Percentiles rank a stretch among this genome's conserved stretches.
Conservation (phyloP, 805 yeast genomes). For the Starmera dryadoides region DNA sequence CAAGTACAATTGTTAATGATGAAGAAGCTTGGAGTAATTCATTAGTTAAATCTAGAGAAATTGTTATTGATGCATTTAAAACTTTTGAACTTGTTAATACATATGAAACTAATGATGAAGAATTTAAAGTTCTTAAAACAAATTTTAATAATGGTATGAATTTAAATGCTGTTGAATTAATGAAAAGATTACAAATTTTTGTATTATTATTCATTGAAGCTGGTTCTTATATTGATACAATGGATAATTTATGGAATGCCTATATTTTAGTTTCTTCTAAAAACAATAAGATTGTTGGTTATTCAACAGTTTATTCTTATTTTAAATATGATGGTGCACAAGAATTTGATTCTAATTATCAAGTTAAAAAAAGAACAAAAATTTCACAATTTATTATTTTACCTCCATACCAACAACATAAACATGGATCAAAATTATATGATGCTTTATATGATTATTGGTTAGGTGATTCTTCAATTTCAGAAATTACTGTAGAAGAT, state of each 20-base stretch:
- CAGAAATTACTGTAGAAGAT: slow-evolving; percentile 85
- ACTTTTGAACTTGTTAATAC: slow-evolving; percentile 23
- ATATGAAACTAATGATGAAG: slow-evolving; percentile 28
- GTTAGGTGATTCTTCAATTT: slow-evolving; percentile 41
- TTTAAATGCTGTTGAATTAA: slow-evolving; percentile 42
- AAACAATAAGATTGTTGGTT: slow-evolving; percentile 56
- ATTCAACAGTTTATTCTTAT: slow-evolving; percentile 75
- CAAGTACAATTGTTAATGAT: slow-evolving; percentile 49
- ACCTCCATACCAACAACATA: slow-evolving; percentile 74
- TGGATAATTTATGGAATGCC: slow-evolving; percentile 76
- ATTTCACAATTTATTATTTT: slow-evolving; percentile 82
- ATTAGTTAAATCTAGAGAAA: slow-evolving; percentile 39
- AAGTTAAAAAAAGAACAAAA: slow-evolving; percentile 46
- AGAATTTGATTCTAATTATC: slow-evolving; percentile 36
- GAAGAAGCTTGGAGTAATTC: slow-evolving; percentile 61
- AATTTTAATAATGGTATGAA: slow-evolving; percentile 26
- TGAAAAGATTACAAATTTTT: slow-evolving; percentile 67
- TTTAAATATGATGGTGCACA: slow-evolving; percentile 61
- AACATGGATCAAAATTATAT: slow-evolving; percentile 69
- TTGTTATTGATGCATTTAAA: slow-evolving; percentile 28
- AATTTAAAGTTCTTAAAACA: slow-evolving; percentile 44
- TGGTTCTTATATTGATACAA: slow-evolving; percentile 76
- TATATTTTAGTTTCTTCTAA: slow-evolving; percentile 39
- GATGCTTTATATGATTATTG: slow-evolving; percentile 46
- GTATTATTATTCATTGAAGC: slow-evolving; percentile 88